These are phyloP conservation scores for Allomyces javanicus DNA, from an alignment of 192 early-diverging fungal species.

Conservation along the genomic window DNA sequence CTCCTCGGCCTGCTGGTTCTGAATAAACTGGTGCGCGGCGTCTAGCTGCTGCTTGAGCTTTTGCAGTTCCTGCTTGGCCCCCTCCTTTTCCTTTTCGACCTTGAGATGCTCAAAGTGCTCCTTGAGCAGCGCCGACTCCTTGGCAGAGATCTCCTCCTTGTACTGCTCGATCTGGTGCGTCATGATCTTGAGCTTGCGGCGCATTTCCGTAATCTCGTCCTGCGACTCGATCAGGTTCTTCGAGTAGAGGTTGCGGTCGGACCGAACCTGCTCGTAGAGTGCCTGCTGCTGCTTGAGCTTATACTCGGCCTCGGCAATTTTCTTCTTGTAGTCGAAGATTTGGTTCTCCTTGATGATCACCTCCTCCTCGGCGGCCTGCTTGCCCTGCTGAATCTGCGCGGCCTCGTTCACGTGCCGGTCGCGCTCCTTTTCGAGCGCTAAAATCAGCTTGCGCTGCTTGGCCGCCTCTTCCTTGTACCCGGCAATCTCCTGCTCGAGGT, in stretches of 20 bases:
- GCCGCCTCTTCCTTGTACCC: constrained; percentile 37
- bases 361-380: constrained; percentile 25
- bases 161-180: constrained; percentile 39
- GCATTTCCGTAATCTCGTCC: constrained; percentile 41
- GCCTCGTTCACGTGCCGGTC: constrained; percentile 29
- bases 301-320: constrained; percentile 31
- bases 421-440: constrained; percentile 30
- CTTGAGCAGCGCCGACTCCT: constrained; percentile 33
- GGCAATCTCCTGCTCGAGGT: constrained; percentile 36
- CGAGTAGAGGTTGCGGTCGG: constrained; percentile 36
- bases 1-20: constrained; percentile 35
- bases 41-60: constrained; percentile 31
- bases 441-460: constrained; percentile 34
- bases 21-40: constrained; percentile 23
- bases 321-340: constrained; percentile 35
- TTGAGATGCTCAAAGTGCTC: constrained; percentile 36
- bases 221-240: constrained; percentile 37
- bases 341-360: constrained; percentile 37
- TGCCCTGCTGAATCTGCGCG: constrained; percentile 8
- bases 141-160: constrained; percentile 36
- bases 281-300: constrained; percentile 38
- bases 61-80: constrained; percentile 22
- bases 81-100: constrained; percentile 41
- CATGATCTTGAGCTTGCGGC: constrained; percentile 41
- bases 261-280: constrained; percentile 35